Evolutionary conservation across 805 yeast genomes (phyloP), one percentile per base, ranked within the genome.

Genomic region (Starmerella stellata): DNA sequence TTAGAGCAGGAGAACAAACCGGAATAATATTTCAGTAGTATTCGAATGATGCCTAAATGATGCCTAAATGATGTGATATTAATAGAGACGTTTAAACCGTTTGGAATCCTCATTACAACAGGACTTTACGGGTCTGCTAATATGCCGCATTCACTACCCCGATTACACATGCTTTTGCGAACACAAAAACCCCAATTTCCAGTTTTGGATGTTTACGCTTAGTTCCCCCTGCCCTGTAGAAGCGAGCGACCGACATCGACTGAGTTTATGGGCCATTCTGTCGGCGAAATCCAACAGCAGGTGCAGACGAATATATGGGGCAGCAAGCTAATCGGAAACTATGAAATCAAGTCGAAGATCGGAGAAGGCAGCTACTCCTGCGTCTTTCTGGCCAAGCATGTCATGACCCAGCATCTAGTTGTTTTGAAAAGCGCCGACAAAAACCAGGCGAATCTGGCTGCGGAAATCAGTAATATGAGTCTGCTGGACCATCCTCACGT

Each of bases 361-460:
- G 96, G 95, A 2, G 83, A 80, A 50, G 95, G 95, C 8, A 69
- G 45, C 35, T 87, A 83, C 65, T 95, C 96, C 7, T 79, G 78
- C 52, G 93, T 83, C 1, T 90, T 77, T 54, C 60, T 87, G 23
- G 96, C 95, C 1, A 64, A 64, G 28, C 96, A 87, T 52, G 67
- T 68, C 37, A 63, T 83, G 34, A 69, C 93, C 9, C 73, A 74
- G 39, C 64, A 72, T n/a, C 75, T 70, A 52, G 66, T 87, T 2
- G 96, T 90, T 15, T 58, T 90, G 44, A 87, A 87, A 51, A 78
- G 82, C 35, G 46, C 63, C 31, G 87, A 93, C 7, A 72, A 75
- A 42, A 70, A 69, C 35, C 93, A 81, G 53, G 83, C 92, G 24
- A 82, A 85, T 51, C 67, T 87, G 18, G 93, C 85, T 29, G 63